phyloP scores from a whole-genome alignment of 148 eudicot species.

The Silene uniflora region DNA sequence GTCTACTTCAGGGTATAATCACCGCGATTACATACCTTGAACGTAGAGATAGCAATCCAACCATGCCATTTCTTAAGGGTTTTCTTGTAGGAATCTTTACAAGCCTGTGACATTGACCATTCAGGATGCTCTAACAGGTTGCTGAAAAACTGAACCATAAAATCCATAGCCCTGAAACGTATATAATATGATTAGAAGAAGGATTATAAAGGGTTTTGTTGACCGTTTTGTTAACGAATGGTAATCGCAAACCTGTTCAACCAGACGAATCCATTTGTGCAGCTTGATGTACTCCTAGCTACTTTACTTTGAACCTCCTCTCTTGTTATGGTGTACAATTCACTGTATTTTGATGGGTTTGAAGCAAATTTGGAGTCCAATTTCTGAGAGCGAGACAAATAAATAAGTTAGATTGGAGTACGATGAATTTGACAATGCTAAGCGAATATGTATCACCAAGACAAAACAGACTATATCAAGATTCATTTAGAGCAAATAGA shows the following conservation, averaged over 20 bases:
- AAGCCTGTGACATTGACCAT: conserved; percentile 80
- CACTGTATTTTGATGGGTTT: conserved; percentile 46
- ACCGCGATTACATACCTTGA: conserved; percentile 36
- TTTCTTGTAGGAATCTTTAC: conserved; percentile 68
- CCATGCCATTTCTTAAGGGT: conserved; percentile 90
- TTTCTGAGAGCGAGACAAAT: conserved; percentile 35
- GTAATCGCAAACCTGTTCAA: conserved; percentile 52
- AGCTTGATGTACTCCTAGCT: conserved; percentile 74
- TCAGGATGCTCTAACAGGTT: conserved; percentile 67
- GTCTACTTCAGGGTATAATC: neutral
- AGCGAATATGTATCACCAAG: too few relatives aligned
- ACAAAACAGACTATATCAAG: too few relatives aligned
- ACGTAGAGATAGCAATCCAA: conserved; percentile 81
- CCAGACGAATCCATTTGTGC: conserved; percentile 87
- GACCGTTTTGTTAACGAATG: too few relatives aligned
- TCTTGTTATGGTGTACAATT: conserved; percentile 54
- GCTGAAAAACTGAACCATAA: conserved; percentile 59
- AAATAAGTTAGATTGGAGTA: too few relatives aligned
- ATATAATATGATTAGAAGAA: neutral
- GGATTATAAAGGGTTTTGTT: too few relatives aligned
- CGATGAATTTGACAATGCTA: too few relatives aligned
- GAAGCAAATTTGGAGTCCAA: conserved; percentile 62
- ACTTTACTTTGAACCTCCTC: conserved; percentile 67
- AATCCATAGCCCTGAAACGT: conserved; percentile 78
- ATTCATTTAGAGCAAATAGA: too few relatives aligned